Evolutionary conservation across 176 grass and related monocot genomes (phyloP).

Genomic region (Chloris gayana): DNA sequence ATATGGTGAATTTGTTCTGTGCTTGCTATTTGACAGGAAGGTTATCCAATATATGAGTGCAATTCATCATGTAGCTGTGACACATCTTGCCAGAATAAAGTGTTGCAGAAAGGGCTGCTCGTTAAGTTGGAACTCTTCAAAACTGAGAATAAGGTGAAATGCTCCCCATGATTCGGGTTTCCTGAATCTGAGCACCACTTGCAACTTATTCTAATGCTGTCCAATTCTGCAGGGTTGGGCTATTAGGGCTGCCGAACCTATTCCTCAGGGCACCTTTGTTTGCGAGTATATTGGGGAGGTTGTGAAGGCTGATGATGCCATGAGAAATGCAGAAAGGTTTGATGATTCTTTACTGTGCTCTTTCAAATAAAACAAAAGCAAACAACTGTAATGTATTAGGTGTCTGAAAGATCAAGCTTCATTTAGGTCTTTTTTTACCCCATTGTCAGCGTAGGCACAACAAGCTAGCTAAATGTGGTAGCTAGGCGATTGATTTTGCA

Average conservation of each 20-base stretch:
- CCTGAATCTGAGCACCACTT: background rate
- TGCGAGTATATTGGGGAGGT: slow-evolving; percentile 94
- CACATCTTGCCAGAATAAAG: slow-evolving; percentile 86
- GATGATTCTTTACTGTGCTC: slow-evolving; percentile 27
- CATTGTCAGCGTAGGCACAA: slow-evolving; percentile 5
- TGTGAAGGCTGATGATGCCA: slow-evolving; percentile 55
- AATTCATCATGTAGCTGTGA: slow-evolving; percentile 78
- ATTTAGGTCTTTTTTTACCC: background rate
- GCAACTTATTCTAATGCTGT: slow-evolving; percentile 36
- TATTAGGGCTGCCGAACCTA: slow-evolving; percentile 80
- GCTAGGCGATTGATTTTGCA: background rate
- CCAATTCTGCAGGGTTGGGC: slow-evolving; percentile 85
- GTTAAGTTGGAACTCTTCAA: slow-evolving; percentile 92
- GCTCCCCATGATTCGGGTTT: slow-evolving; percentile 17
- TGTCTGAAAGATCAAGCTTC: background rate
- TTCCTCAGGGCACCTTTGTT: slow-evolving; percentile 86
- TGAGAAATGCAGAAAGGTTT: slow-evolving; percentile 64
- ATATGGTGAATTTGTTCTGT: slow-evolving; percentile 1
- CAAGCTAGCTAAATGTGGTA: background rate
- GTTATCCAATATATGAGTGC: slow-evolving; percentile 83
- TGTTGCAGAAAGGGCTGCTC: slow-evolving; percentile 81
- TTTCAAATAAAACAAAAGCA: background rate
- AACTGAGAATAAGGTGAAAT: slow-evolving; percentile 84
- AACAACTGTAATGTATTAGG: background rate
- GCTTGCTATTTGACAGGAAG: slow-evolving; percentile 64